Base-by-base conservation (phyloP, 1,284 basidiomycete genomes). In the Pseudozyma tsukubaensis region DNA sequence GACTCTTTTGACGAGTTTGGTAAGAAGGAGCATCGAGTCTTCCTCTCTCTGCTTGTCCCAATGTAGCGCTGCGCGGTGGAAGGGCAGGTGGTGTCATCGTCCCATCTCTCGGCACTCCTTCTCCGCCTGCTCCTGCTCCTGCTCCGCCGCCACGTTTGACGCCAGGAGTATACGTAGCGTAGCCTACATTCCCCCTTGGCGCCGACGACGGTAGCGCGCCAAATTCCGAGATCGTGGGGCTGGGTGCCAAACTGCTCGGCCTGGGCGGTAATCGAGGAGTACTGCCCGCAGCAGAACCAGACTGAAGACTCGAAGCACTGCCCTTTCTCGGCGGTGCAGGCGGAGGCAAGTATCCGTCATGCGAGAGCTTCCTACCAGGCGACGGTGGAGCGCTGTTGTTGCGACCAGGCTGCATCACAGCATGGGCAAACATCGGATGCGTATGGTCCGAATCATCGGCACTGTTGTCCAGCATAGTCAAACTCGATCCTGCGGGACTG, bases 151-250 rank as follows among this genome's bases (percentile, higher is more conserved):
- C 42, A 11, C 63, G 54, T n/a, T 55, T 62, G 16, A 18, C 53
- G n/a, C 65, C 71, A 0, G 71, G 71, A 16, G 65, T 69, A 18
- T 73, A 73, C 1, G 71, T 73, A 1, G 71, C 65, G 18, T 73
- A 73, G 2, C 29, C 36, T 39, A 66, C 19, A 7, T 44, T 45
- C 32, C 39, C 24, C 36, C 57, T 56, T 18, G 52, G 36, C 18
- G 51, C 39, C 2, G 52, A 32, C 21, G 36, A 5, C 1, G 62
- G 52, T 6, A 74, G 34, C 39, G 59, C 59, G 14, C 72, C 72
- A 42, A 74, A 74, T 32, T 74, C 72, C 11, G 66, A 62, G 16
- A 74, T 53, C 18, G 62, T 59, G 7, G 66, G 66, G 45, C 66
- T 63, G 12, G 66, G 61, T 3, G 65, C 65, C 11, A 73, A 29